These are phyloP conservation scores for Vitellaria paradoxa DNA, from an alignment of 179 eudicot species.

Conservation along the genomic window DNA sequence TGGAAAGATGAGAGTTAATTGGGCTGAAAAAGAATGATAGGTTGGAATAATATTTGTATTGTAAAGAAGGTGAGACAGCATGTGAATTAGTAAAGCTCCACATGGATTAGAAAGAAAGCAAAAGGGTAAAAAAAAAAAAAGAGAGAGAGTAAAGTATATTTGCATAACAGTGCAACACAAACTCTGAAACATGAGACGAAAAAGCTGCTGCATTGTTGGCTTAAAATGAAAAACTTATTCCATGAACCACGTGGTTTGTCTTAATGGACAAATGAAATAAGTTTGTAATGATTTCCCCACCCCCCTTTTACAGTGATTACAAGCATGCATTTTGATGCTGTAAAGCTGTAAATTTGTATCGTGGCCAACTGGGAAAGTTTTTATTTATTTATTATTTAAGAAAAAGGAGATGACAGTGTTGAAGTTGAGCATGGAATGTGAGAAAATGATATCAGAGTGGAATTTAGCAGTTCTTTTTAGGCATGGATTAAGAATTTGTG, in stretches of 20 bases:
- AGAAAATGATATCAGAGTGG: no score
- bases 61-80: conserved; percentile 10
- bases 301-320: no score
- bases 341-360: conserved; percentile 15
- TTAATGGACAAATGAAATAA: not conserved
- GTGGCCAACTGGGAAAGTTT: conserved; percentile 21
- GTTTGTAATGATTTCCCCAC: no score
- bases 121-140: not conserved
- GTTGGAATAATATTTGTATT: not conserved
- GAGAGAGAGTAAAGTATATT: not conserved
- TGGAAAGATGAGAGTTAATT: not conserved
- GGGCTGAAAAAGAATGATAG: conserved; percentile 5
- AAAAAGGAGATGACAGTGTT: not conserved
- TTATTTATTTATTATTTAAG: not conserved
- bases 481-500: no score
- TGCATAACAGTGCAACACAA: not conserved
- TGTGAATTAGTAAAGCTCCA: conserved; percentile 15
- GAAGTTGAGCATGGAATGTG: conserved; percentile 1
- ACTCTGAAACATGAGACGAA: not conserved
- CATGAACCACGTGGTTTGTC: conserved; percentile 3
- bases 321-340: not conserved
- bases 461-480: no score
- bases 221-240: not conserved
- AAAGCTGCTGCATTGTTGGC: not conserved
- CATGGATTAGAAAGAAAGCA: conserved; percentile 4